phyloP scores from a whole-genome alignment of 2,329 filamentous ascomycete genomes.

The Diaporthe longicolla region DNA sequence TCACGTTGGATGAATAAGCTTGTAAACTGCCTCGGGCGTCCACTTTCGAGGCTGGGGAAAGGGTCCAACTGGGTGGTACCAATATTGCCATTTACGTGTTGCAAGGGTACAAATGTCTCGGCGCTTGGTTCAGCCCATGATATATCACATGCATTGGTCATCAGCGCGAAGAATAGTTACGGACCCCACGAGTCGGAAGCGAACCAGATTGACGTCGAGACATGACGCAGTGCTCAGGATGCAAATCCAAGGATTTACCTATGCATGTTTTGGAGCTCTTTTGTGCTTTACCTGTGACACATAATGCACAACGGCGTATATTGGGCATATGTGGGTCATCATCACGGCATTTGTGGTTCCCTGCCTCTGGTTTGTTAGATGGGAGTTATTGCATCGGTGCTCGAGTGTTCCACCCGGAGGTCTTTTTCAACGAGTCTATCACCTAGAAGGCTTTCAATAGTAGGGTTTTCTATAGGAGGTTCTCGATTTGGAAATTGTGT shows the following conservation, averaged over 20 bases:
- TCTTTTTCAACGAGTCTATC: too few species aligned
- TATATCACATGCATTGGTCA: constrained; percentile 3
- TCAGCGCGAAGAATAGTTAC: background rate
- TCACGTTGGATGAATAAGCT: too few species aligned
- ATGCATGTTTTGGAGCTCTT: background rate
- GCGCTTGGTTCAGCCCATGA: constrained; percentile 7
- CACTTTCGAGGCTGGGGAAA: background rate
- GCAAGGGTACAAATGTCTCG: background rate
- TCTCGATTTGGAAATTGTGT: too few species aligned
- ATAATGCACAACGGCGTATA: background rate
- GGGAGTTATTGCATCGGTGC: too few species aligned
- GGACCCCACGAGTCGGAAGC: background rate
- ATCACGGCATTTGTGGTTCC: too few species aligned
- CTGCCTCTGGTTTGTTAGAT: too few species aligned
- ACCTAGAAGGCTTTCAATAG: too few species aligned
- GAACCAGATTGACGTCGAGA: background rate
- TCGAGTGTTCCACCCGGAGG: too few species aligned
- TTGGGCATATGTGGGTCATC: background rate
- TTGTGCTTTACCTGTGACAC: background rate
- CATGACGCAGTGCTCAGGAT: constrained; percentile 3
- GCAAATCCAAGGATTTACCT: background rate
- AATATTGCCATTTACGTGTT: background rate
- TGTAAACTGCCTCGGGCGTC: background rate
- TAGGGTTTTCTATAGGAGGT: too few species aligned
- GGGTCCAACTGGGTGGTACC: background rate